A percentile compares a stretch with the other conserved stretches of the same genome.
Evolutionary conservation across 2,329 filamentous ascomycete genomes (phyloP).

Genomic region (Penicillium sp.): DNA sequence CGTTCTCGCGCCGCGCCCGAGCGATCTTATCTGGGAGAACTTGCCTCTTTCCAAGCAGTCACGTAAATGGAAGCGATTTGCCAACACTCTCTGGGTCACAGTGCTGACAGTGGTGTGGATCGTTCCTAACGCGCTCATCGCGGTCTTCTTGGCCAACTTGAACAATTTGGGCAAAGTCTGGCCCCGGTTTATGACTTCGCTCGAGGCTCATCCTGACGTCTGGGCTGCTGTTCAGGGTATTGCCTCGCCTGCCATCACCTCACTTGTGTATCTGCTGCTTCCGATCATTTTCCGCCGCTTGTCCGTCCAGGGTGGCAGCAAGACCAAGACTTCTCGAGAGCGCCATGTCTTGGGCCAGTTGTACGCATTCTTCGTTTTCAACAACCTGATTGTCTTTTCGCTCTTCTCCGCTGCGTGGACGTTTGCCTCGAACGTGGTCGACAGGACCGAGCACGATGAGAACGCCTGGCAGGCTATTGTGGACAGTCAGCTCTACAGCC

Average conservation of each 20-base stretch:
- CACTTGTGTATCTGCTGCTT: constrained; percentile 77
- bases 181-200: constrained; percentile 63
- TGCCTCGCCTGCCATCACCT: constrained; percentile 78
- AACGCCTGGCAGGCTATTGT: constrained; percentile 66
- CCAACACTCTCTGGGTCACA: constrained; percentile 80
- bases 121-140: constrained; percentile 87
- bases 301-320: constrained; percentile 75
- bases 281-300: constrained; percentile 88
- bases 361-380: constrained; percentile 95
- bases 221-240: constrained; percentile 95
- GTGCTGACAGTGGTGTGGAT: constrained; percentile 81
- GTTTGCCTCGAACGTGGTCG: constrained; percentile 63
- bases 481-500: constrained; percentile 57
- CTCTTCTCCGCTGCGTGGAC: constrained; percentile 79
- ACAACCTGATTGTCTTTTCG: constrained; percentile 92
- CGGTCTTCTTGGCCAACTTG: constrained; percentile 86
- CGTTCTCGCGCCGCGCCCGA: constrained; percentile 74
- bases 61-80: constrained; percentile 66
- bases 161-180: constrained; percentile 75
- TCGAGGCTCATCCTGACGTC: constrained; percentile 59
- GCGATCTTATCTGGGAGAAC: constrained; percentile 95
- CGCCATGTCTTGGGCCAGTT: constrained; percentile 85
- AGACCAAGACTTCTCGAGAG: constrained; percentile 87
- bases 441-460: constrained; percentile 52
- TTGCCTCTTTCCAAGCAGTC: constrained; percentile 66